Base-by-base conservation (phyloP, 345 rosid genomes). In the Abelmoschus esculentus region DNA sequence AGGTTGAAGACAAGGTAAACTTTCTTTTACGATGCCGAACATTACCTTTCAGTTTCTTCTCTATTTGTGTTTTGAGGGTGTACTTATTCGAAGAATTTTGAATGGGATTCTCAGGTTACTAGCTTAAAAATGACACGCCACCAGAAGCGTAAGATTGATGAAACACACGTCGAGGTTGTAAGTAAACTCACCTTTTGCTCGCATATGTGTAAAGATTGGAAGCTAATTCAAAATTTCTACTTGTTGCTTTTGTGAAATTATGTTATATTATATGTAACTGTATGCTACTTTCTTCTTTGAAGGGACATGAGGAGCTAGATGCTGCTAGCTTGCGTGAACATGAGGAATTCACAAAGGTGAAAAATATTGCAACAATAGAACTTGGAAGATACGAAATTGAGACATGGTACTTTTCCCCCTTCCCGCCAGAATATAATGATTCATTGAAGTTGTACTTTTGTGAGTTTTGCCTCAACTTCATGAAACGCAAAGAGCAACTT, bases 251-350 rank as follows among this genome's bases (percentile, higher is more conserved):
- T 22, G 31, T 55, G 49, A 13, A 63, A 17, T 56, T 67, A 11
- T 66, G 8, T 56, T 22, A 18, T 22, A 22, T 22, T 22, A 22
- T 38, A 54, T 32, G 57, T 42, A 29, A 26, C 58, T 18, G 17
- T 40, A 3, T 19, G 15, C 14, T 55, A 44, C 7, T 44, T 59
- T 44, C 17, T 58, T 44, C 38, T 81, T 1, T 57, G 22, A 62
- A 90, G 98, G 99, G 99, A 52, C 99, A 95, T 66, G 98, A 95
- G 80, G 99, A 95, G 84, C 96, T 92, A 70, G 99, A 95, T 82
- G 99, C 99, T 66, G 99, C 99, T 60, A 95, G 99, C 76, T 83
- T 95, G 79, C 96, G 97, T 69, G 99, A 95, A 66, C 99, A 95
- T 60, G 99, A 95, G 81, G 99, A 95, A 74, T 95, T 95, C 73